Evolutionary conservation across 176 grass and related monocot genomes (phyloP).

Genomic region (Musa troglodytarum): DNA sequence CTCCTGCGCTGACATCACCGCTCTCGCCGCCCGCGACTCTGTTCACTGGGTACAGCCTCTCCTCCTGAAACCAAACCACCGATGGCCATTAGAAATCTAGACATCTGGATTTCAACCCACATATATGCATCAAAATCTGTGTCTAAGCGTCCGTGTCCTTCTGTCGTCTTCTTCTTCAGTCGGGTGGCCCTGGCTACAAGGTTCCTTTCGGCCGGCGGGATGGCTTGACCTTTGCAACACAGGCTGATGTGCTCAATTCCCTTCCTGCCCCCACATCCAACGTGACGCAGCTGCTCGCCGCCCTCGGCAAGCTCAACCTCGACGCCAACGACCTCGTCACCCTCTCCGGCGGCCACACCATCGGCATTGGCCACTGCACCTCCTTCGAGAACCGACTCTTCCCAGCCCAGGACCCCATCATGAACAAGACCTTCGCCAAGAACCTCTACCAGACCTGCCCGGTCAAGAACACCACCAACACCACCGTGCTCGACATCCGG

Average conservation of each 20-base stretch:
- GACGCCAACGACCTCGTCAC: slow-evolving; percentile 44
- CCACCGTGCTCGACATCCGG: slow-evolving; percentile 36
- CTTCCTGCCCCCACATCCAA: slow-evolving; percentile 27
- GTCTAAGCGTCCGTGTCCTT: too few relatives aligned
- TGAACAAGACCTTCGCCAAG: slow-evolving; percentile 37
- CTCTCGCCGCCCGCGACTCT: slow-evolving; percentile 50
- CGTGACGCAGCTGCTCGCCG: neutral
- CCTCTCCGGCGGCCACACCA: slow-evolving; percentile 64
- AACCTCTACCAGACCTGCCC: slow-evolving; percentile 45
- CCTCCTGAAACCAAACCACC: neutral
- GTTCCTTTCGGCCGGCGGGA: slow-evolving; percentile 51
- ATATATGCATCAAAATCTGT: too few relatives aligned
- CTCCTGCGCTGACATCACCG: slow-evolving; percentile 66
- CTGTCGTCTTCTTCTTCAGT: slow-evolving; percentile 6
- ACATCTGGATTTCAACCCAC: too few relatives aligned
- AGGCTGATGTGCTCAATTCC: neutral
- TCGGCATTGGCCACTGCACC: slow-evolving; percentile 44
- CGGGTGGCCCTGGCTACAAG: slow-evolving; percentile 35
- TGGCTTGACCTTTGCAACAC: neutral
- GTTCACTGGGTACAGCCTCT: slow-evolving; percentile 24
- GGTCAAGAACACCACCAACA: neutral
- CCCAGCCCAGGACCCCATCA: slow-evolving; percentile 28
- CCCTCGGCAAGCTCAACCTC: slow-evolving; percentile 32
- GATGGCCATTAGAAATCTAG: too few relatives aligned
- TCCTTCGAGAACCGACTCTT: slow-evolving; percentile 39